Evolutionary conservation across 495 filamentous ascomycete species (phyloP).

Genomic region (Tuber aestivum): DNA sequence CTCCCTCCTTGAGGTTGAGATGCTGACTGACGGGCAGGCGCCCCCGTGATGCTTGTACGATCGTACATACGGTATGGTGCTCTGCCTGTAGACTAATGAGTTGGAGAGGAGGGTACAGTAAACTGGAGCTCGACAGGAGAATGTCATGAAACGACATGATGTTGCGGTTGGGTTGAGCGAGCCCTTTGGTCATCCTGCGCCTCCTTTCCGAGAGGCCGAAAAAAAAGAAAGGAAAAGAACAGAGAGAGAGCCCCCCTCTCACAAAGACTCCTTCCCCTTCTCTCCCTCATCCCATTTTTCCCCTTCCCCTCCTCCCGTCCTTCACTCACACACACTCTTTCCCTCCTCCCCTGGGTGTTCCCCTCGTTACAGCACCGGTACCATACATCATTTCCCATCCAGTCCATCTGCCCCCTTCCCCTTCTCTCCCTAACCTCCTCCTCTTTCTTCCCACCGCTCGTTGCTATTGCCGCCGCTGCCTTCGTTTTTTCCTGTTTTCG

Average conservation of each 20-base stretch:
- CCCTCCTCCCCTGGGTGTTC: neutral
- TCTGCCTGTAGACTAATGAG: too few relatives aligned
- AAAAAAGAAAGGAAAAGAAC: neutral
- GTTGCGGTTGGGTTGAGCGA: too few relatives aligned
- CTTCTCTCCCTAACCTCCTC: conserved; percentile 1
- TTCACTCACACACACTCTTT: conserved; percentile 29
- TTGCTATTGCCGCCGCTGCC: neutral
- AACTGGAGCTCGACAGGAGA: too few relatives aligned
- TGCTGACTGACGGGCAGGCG: too few relatives aligned
- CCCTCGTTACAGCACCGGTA: conserved; percentile 14
- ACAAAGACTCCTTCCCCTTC: neutral
- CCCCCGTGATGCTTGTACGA: too few relatives aligned
- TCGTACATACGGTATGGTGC: too few relatives aligned
- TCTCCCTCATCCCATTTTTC: conserved; percentile 4
- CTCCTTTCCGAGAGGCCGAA: too few relatives aligned
- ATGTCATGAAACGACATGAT: too few relatives aligned
- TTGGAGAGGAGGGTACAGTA: too few relatives aligned
- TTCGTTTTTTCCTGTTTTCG: neutral
- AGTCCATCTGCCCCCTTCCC: neutral
- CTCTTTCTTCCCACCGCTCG: neutral
- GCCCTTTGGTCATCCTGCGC: too few relatives aligned
- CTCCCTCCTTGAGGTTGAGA: too few relatives aligned
- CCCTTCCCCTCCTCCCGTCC: neutral
- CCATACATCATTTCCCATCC: conserved; percentile 23
- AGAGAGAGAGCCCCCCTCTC: neutral